Evolutionary conservation across 108 stramenopile species (phyloP).

Genomic region (Conticribra weissflogii): DNA sequence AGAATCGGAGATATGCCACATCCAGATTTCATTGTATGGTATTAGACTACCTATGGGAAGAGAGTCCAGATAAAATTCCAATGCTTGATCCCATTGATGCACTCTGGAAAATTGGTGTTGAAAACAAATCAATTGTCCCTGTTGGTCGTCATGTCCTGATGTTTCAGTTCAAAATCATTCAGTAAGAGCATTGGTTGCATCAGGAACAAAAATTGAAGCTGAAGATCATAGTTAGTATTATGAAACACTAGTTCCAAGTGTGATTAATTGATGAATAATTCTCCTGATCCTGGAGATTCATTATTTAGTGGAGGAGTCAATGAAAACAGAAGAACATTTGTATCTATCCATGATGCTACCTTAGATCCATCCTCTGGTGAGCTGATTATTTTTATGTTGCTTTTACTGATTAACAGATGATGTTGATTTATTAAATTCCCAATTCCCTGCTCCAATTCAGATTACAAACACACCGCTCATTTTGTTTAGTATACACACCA

Average conservation of each 20-base stretch:
- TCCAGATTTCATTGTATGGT: not conserved
- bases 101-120: not conserved
- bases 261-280: not conserved
- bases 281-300: not conserved
- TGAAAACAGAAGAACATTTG: not conserved
- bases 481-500: not conserved
- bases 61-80: not conserved
- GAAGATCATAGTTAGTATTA: not conserved
- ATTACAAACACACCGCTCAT: conserved; percentile 7
- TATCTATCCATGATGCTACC: not conserved
- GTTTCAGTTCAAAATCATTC: not conserved
- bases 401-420: too few relatives aligned
- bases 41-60: not conserved
- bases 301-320: not conserved
- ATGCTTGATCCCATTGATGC: not conserved
- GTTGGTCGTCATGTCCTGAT: not conserved
- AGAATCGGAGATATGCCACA: not conserved
- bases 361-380: conserved; percentile 3
- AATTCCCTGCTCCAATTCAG: too few relatives aligned
- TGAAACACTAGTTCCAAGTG: not conserved
- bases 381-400: too few relatives aligned
- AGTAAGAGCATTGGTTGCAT: not conserved
- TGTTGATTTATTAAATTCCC: too few relatives aligned
- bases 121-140: conserved; percentile 1
- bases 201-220: not conserved